Conservation (phyloP, 352 stramenopile species). For the Phytophthora uliginosa region DNA sequence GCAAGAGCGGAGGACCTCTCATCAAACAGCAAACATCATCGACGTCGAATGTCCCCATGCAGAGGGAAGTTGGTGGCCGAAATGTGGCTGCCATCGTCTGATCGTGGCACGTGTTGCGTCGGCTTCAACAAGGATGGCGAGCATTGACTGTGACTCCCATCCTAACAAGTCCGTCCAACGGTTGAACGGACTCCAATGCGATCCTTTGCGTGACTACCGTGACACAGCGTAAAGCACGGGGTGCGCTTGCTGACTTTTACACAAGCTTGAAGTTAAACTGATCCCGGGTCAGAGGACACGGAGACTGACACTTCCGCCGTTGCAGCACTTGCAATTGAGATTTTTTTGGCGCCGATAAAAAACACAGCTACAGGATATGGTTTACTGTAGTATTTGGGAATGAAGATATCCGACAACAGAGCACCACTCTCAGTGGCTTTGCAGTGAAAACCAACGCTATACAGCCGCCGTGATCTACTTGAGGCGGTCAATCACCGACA, state of each 20-base stretch:
- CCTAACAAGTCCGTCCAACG: neutral
- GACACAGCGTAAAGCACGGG: slow-evolving; percentile 25
- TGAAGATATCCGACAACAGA: no score
- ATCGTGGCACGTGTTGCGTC: slow-evolving; percentile 10
- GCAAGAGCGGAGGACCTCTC: slow-evolving; percentile 2
- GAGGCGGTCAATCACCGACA: neutral
- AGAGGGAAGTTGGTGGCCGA: neutral
- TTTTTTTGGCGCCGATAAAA: neutral
- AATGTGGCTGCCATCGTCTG: neutral
- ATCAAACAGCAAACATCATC: slow-evolving; percentile 16
- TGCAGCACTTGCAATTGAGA: neutral
- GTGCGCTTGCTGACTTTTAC: slow-evolving; percentile 11
- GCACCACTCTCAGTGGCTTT: no score
- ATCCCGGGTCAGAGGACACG: neutral
- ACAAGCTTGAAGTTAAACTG: slow-evolving; percentile 28
- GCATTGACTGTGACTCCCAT: neutral
- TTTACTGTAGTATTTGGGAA: no score
- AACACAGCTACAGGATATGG: neutral
- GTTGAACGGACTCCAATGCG: neutral
- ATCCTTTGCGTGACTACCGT: slow-evolving; percentile 24
- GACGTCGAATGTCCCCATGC: slow-evolving; percentile 4
- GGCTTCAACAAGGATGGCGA: slow-evolving; percentile 23
- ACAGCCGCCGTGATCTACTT: neutral
- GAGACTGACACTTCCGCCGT: neutral
- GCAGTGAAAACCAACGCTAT: no score